Evolutionary conservation across 2,329 filamentous ascomycete genomes (phyloP).

Genomic region (Alternaria panax): DNA sequence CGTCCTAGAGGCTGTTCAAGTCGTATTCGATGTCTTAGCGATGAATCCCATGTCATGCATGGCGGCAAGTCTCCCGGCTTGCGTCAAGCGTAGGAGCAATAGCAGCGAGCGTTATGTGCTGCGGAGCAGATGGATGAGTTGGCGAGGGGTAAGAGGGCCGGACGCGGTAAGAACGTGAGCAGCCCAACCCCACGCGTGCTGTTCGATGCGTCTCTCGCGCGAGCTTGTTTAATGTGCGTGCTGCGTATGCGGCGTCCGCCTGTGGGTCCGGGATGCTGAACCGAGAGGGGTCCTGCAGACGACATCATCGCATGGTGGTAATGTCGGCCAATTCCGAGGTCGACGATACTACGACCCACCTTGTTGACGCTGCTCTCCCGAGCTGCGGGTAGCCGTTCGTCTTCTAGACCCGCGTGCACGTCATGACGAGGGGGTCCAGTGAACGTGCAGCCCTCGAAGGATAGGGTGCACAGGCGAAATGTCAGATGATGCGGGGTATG

Average conservation of each 20-base stretch:
- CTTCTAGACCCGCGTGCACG: slow-evolving; percentile 24
- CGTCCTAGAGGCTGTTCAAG: neutral
- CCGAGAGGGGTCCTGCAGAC: slow-evolving; percentile 16
- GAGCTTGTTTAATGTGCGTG: slow-evolving; percentile 32
- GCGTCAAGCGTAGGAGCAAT: slow-evolving; percentile 9
- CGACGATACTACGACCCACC: slow-evolving; percentile 7
- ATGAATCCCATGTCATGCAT: neutral
- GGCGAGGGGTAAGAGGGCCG: slow-evolving; percentile 28
- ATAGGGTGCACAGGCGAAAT: slow-evolving; percentile 19
- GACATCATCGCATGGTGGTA: slow-evolving; percentile 5
- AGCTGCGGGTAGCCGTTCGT: slow-evolving; percentile 24
- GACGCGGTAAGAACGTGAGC: slow-evolving; percentile 8
- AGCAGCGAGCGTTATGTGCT: slow-evolving; percentile 14
- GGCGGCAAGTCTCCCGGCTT: slow-evolving; percentile 2
- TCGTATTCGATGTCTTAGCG: slow-evolving; percentile 3
- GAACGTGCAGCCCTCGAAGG: slow-evolving; percentile 9
- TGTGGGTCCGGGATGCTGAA: slow-evolving; percentile 23
- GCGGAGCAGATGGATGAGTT: slow-evolving; percentile 34
- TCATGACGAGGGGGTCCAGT: slow-evolving; percentile 19
- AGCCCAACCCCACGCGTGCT: slow-evolving; percentile 15
- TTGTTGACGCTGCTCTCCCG: slow-evolving; percentile 6
- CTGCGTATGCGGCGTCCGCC: slow-evolving; percentile 11
- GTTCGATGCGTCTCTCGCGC: slow-evolving; percentile 29
- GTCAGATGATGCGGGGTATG: slow-evolving; percentile 32
- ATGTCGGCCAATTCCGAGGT: slow-evolving; percentile 9